Conservation (phyloP, 257 asterid species). For the Echium plantagineum region DNA sequence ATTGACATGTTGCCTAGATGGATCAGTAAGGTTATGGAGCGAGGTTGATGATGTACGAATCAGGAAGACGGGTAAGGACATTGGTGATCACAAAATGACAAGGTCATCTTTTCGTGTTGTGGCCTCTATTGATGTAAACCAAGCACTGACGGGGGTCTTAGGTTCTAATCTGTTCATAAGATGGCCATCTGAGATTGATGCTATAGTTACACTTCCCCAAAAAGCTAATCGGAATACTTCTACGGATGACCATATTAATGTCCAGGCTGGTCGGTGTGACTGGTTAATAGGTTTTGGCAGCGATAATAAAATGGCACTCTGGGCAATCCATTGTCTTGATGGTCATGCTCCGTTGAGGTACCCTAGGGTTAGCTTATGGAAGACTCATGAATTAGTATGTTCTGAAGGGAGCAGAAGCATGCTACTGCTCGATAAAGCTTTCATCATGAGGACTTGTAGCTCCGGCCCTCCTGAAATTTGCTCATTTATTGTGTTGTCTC, state of each 20-base stretch:
- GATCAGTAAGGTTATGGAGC: conserved; percentile 89
- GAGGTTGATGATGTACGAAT: conserved; percentile 75
- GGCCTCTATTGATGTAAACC: conserved; percentile 76
- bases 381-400: conserved; percentile 39
- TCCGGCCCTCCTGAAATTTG: conserved; percentile 64
- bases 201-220: conserved; percentile 28
- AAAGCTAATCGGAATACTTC: conserved; percentile 37
- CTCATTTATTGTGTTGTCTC: conserved; percentile 54
- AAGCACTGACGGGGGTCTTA: conserved; percentile 47
- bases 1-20: conserved; percentile 81
- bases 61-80: conserved; percentile 55
- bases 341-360: conserved; percentile 80
- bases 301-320: conserved; percentile 38
- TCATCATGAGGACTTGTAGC: conserved; percentile 55
- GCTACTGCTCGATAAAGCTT: conserved; percentile 37
- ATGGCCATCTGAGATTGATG: conserved; percentile 74
- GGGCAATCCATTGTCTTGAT: conserved; percentile 95
- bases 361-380: conserved; percentile 86
- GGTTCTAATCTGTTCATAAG: conserved; percentile 56
- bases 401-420: conserved; percentile 35
- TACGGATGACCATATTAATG: conserved; percentile 39
- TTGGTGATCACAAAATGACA: conserved; percentile 38
- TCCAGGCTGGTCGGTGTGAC: conserved; percentile 66
- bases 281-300: conserved; percentile 91
- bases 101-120: conserved; percentile 51